Evolutionary conservation across 164 flowering plant species (phyloP).

Genomic region (Vitis cinerea): DNA sequence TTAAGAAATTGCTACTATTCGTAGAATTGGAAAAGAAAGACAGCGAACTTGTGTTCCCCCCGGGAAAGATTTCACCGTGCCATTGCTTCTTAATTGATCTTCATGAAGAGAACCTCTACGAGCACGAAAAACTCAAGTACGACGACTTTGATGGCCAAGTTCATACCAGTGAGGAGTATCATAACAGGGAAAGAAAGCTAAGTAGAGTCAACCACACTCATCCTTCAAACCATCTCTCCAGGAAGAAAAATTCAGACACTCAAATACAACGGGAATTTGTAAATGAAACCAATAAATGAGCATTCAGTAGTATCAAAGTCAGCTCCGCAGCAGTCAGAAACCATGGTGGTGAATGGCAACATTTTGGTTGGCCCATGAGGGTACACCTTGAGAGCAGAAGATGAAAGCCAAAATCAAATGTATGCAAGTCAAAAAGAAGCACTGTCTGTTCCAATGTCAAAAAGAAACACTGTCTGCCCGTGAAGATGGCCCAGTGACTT

Average conservation of each 20-base stretch:
- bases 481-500: slow-evolving; percentile 83
- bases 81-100: slow-evolving; percentile 78
- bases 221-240: too few relatives aligned
- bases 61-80: slow-evolving; percentile 46
- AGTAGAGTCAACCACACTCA: too few relatives aligned
- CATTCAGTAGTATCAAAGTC: slow-evolving; percentile 52
- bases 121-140: not conserved
- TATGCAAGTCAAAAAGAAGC: not conserved
- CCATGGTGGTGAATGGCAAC: slow-evolving; percentile 96
- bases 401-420: not conserved
- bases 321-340: slow-evolving; percentile 84
- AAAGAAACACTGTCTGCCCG: slow-evolving; percentile 75
- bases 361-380: slow-evolving; percentile 99
- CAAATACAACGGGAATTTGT: not conserved
- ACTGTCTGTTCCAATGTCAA: not conserved
- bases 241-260: too few relatives aligned
- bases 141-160: too few relatives aligned
- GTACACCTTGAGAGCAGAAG: slow-evolving; percentile 59
- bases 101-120: slow-evolving; percentile 73
- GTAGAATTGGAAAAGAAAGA: too few relatives aligned
- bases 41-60: too few relatives aligned
- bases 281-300: not conserved
- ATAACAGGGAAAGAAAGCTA: too few relatives aligned
- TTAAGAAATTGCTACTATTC: too few relatives aligned
- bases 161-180: too few relatives aligned